Evolutionary conservation across 139 green algal genomes (phyloP), one percentile per base, ranked within the genome.

Genomic region (Astrephomene gubernaculifera): DNA sequence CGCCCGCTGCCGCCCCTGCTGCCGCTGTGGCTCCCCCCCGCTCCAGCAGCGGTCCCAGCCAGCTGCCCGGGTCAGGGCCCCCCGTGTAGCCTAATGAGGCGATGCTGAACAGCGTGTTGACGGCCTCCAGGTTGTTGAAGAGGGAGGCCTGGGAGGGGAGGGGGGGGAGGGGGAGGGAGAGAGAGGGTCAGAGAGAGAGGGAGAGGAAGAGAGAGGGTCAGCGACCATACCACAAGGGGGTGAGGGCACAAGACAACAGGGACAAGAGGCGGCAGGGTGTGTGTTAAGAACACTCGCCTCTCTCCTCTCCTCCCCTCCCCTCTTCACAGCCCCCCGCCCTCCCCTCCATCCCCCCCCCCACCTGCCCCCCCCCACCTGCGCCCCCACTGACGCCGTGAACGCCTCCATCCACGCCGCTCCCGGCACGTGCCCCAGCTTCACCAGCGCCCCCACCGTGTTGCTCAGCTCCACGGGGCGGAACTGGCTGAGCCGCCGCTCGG

Each of bases 101-200:
- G 65, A 86, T 45, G 1, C 65, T 36, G 52, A 86, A 86, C 25
- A 86, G 61, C 27, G 35, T 61, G 67, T 86, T 86, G 29, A 79
- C 65, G 9, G 25, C 25, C 64, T 86, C 79, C 64, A 86, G 79
- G 33, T 57, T 86, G 79, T 86, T 86, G 79, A 86, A 86, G 63
- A 79, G 43, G 61, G 22, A 4, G 31, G 78, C 78, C 78, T 81
- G 72, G 25, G 6, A 17, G 17, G 57, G n/a, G 57, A 19, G 57
- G 57, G 57, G 57, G 21, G 5, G 57, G 57, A 24, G 17, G 57
- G 57, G 29, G 57, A 17, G 49, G 49, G 49, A 12, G 49, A 25
- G 7, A n/a, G 57, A 27, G 19, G 57, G 57, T n/a, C 29, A 24
- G 57, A 67, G 21, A 27, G 57, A n/a, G 22, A 24, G 57, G 12